Percentiles rank a stretch among this genome's conserved stretches.
Evolutionary conservation across 2,329 filamentous ascomycete genomes (phyloP).

Genomic region (Alternaria alternata): DNA sequence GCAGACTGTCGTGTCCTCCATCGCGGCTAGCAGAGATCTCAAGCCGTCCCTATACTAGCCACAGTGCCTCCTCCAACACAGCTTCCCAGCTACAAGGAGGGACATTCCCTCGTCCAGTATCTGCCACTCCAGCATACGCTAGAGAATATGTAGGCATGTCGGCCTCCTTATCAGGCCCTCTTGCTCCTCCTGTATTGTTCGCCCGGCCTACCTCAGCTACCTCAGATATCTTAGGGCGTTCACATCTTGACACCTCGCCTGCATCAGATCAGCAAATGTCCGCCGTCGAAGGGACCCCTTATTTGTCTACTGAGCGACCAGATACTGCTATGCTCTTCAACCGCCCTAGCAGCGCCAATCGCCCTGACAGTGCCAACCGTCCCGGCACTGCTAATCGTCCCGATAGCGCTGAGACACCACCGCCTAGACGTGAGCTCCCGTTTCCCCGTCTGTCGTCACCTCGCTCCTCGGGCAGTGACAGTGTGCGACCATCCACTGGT

Average conservation of each 20-base stretch:
- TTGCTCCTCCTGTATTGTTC: conserved; percentile 39
- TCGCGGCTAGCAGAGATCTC: conserved; percentile 37
- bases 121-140: conserved; percentile 21
- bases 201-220: conserved; percentile 35
- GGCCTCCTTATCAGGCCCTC: conserved; percentile 16
- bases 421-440: conserved; percentile 51
- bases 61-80: conserved; percentile 15
- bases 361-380: conserved; percentile 9
- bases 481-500: conserved; percentile 27
- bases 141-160: background rate
- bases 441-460: conserved; percentile 47
- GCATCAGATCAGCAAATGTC: conserved; percentile 7
- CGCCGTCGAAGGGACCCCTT: conserved; percentile 15
- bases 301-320: conserved; percentile 19
- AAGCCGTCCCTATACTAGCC: conserved; percentile 34
- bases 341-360: conserved; percentile 13
- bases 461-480: conserved; percentile 37
- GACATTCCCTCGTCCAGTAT: conserved; percentile 22
- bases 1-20: conserved; percentile 35
- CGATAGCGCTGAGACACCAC: conserved; percentile 31
- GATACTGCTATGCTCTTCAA: conserved; percentile 28
- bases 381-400: conserved; percentile 11
- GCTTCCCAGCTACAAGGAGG: conserved; percentile 22
- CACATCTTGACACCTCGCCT: conserved; percentile 2
- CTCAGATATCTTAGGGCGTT: conserved; percentile 16